phyloP scores from a whole-genome alignment of 345 rosid genomes.

The Lepidium aucheri region DNA sequence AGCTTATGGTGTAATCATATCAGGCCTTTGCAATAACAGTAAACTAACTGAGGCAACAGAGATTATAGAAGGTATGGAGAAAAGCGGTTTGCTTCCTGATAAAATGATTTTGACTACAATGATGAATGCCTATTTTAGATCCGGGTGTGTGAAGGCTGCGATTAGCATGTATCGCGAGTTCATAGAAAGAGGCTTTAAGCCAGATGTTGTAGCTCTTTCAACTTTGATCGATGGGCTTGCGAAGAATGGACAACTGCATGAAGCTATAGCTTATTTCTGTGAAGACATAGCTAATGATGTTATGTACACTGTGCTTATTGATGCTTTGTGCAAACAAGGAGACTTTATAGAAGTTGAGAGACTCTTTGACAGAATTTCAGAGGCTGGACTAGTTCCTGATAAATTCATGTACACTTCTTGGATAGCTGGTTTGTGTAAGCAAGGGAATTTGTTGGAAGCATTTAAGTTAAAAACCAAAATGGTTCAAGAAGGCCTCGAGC shows the following conservation, averaged over 20 bases:
- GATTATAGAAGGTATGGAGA: conserved; percentile 26
- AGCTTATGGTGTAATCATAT: conserved; percentile 27
- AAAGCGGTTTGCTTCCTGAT: conserved; percentile 30
- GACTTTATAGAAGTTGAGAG: conserved; percentile 38
- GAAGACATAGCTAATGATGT: conserved; percentile 34
- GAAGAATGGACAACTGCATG: conserved; percentile 28
- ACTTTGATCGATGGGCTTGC: conserved; percentile 39
- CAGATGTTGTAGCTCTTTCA: conserved; percentile 34
- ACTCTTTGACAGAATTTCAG: conserved; percentile 25
- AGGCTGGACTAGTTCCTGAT: conserved; percentile 35
- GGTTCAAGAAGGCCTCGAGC: conserved; percentile 38
- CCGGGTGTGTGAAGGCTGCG: conserved; percentile 28
- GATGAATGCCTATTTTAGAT: conserved; percentile 35
- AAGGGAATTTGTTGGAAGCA: conserved; percentile 37
- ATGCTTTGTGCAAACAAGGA: conserved; percentile 33
- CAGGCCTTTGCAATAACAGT: conserved; percentile 35
- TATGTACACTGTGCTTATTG: conserved; percentile 34
- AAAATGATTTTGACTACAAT: conserved; percentile 31
- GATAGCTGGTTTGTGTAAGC: conserved; percentile 39
- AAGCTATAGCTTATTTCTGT: conserved; percentile 35
- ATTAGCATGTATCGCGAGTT: conserved; percentile 17
- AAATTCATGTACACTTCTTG: conserved; percentile 43
- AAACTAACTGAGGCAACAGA: conserved; percentile 22
- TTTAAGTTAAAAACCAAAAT: conserved; percentile 36
- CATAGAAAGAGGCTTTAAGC: conserved; percentile 30